Evolutionary conservation across 2,329 filamentous ascomycete species (phyloP).

Genomic region (Talaromyces rugulosus): DNA sequence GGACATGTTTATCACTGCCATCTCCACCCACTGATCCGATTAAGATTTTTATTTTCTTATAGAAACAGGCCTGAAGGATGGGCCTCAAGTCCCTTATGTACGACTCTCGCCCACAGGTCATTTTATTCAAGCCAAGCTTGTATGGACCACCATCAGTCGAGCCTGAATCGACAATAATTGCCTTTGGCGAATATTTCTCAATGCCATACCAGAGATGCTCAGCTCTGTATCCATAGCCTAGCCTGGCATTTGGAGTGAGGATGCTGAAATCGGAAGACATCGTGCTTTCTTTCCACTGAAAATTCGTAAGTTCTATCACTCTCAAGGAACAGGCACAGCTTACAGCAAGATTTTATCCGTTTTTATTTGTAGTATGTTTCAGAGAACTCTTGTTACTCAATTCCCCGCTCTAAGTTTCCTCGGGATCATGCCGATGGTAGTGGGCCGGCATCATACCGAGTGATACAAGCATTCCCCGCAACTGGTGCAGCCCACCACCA

Average conservation of each 20-base stretch:
- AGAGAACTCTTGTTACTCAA: too few species aligned
- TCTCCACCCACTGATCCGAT: constrained; percentile 48
- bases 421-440: too few species aligned
- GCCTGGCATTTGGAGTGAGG: constrained; percentile 47
- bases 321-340: too few species aligned
- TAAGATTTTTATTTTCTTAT: constrained; percentile 36
- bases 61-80: constrained; percentile 31
- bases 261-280: constrained; percentile 26
- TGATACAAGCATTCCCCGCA: too few species aligned
- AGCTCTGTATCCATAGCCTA: constrained; percentile 47
- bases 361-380: too few species aligned
- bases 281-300: background rate
- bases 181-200: constrained; percentile 15
- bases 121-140: constrained; percentile 26
- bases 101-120: constrained; percentile 36
- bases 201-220: constrained; percentile 43
- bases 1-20: constrained; percentile 44
- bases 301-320: too few species aligned
- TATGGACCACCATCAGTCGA: constrained; percentile 29
- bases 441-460: background rate
- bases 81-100: constrained; percentile 43
- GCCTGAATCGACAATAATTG: constrained; percentile 28
- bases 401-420: too few species aligned
- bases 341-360: too few species aligned
- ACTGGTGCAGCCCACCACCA: too few species aligned